Evolutionary conservation across 805 yeast genomes (phyloP).

Genomic region (Nakazawaea siamensis): DNA sequence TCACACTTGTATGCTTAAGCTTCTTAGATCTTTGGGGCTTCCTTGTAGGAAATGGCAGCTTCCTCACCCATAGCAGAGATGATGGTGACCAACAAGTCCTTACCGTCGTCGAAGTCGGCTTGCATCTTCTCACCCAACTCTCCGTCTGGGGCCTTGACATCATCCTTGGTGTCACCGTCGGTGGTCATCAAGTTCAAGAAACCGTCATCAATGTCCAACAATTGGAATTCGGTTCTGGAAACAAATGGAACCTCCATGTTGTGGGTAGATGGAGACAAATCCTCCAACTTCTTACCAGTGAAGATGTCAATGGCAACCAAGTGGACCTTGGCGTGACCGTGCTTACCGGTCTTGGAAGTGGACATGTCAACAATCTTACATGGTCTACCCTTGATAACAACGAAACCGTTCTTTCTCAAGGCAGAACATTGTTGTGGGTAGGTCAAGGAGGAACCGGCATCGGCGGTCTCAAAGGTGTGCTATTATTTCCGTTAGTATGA

Average conservation of each 20-base stretch:
- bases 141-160: constrained; percentile 96
- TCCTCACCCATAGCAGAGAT: constrained; percentile 99
- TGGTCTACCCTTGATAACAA: constrained; percentile 97
- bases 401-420: constrained; percentile 99
- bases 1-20: background rate
- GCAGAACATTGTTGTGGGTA: constrained; percentile 99
- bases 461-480: constrained; percentile 96
- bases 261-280: constrained; percentile 99
- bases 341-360: constrained; percentile 99
- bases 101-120: constrained; percentile 94
- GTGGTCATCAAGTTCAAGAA: constrained; percentile 92
- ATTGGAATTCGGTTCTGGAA: constrained; percentile 90
- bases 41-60: constrained; percentile 97
- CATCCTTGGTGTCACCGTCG: constrained; percentile 99
- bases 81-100: constrained; percentile 94
- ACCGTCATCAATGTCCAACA: constrained; percentile 97
- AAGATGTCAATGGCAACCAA: constrained; percentile 98
- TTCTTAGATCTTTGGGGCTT: constrained; percentile 71
- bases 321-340: constrained; percentile 99
- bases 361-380: constrained; percentile 99
- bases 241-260: constrained; percentile 99
- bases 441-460: constrained; percentile 97
- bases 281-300: constrained; percentile 99
- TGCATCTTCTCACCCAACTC: constrained; percentile 92
- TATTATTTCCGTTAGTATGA: constrained; percentile 17